A percentile compares a stretch with the other conserved stretches of the same genome.
phyloP scores from a whole-genome alignment of 148 eudicot species.

The Bassia scoparia region DNA sequence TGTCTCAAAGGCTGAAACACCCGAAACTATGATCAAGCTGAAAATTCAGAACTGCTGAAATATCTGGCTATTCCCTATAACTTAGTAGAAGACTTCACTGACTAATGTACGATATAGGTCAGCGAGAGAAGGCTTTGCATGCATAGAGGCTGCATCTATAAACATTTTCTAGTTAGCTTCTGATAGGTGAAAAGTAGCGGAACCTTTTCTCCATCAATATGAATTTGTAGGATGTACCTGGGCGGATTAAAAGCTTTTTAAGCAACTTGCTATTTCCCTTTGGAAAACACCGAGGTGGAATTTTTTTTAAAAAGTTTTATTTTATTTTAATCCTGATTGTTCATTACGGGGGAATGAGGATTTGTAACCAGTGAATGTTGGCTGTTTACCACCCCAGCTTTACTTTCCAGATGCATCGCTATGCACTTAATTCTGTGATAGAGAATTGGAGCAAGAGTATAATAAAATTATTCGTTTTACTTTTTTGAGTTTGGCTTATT shows the following conservation, averaged over 20 bases:
- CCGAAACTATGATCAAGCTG: slow-evolving; percentile 12
- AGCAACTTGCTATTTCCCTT: slow-evolving; percentile 6
- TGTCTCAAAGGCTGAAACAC: slow-evolving; percentile 22
- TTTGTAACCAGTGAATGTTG: slow-evolving; percentile 4
- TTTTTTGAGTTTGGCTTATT: background rate
- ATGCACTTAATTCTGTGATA: background rate
- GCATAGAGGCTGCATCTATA: slow-evolving; percentile 29
- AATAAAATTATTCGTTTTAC: slow-evolving; percentile 6
- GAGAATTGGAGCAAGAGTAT: slow-evolving; percentile 5
- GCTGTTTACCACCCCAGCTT: background rate
- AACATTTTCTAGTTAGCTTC: slow-evolving; percentile 15
- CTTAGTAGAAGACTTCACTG: background rate
- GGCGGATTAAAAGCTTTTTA: background rate
- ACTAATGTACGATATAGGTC: slow-evolving; percentile 18
- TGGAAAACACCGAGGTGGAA: background rate
- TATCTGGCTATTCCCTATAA: background rate
- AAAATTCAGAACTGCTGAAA: slow-evolving; percentile 18
- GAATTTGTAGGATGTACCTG: slow-evolving; percentile 12
- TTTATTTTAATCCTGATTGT: slow-evolving; percentile 15
- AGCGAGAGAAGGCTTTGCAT: slow-evolving; percentile 6
- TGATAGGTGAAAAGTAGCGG: slow-evolving; percentile 15
- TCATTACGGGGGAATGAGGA: slow-evolving; percentile 18
- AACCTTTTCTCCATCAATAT: background rate
- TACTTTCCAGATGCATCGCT: slow-evolving; percentile 3
- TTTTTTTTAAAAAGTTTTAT: background rate